Evolutionary conservation across 2,329 filamentous ascomycete genomes (phyloP).

Genomic region (Ceratocystis diversiconidia): DNA sequence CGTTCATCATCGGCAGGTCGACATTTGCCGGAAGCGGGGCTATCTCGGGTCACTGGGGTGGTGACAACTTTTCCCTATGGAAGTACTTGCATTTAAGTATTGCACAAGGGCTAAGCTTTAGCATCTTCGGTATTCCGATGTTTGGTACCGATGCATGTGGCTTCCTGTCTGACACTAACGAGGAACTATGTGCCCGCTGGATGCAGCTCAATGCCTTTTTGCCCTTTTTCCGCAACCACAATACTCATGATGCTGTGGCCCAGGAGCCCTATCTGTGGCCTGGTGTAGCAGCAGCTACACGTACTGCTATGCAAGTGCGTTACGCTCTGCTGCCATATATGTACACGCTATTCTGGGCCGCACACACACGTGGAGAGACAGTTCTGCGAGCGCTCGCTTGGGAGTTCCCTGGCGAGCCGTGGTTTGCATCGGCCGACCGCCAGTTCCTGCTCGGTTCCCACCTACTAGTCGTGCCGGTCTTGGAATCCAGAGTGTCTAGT

Average conservation of each 20-base stretch:
- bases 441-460: slow-evolving; percentile 39
- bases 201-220: slow-evolving; percentile 55
- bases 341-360: slow-evolving; percentile 54
- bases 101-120: slow-evolving; percentile 60
- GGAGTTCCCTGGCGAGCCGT: slow-evolving; percentile 43
- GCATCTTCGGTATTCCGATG: slow-evolving; percentile 56
- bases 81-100: slow-evolving; percentile 47
- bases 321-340: slow-evolving; percentile 71
- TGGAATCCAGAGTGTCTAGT: slow-evolving; percentile 30
- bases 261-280: slow-evolving; percentile 61
- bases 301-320: slow-evolving; percentile 55
- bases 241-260: slow-evolving; percentile 29
- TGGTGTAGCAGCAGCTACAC: slow-evolving; percentile 47
- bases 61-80: too few species aligned
- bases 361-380: slow-evolving; percentile 47
- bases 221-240: slow-evolving; percentile 61
- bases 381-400: slow-evolving; percentile 59
- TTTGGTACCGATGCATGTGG: slow-evolving; percentile 64
- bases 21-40: too few species aligned
- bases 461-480: slow-evolving; percentile 36
- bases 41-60: too few species aligned
- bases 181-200: slow-evolving; percentile 55
- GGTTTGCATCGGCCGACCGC: slow-evolving; percentile 32
- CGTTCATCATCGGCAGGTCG: slow-evolving; percentile 45
- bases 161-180: slow-evolving; percentile 49